Percentiles rank a stretch among this genome's conserved stretches.
These are phyloP conservation scores for Rhodomyrtus tomentosa DNA, from an alignment of 345 rosid species.

Conservation along the genomic window DNA sequence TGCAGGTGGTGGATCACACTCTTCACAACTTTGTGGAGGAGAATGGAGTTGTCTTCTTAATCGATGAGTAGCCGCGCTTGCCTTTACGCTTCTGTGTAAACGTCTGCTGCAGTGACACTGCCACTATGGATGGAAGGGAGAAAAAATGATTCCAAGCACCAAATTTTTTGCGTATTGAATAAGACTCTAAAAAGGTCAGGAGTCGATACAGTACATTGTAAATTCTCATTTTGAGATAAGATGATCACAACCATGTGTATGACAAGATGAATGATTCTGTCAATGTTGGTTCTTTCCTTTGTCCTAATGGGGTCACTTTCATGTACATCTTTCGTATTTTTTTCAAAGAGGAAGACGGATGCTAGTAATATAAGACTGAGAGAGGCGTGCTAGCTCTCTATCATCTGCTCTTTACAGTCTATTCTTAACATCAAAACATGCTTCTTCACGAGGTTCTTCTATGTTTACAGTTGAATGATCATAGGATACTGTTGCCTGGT, in stretches of 20 bases:
- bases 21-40: constrained; percentile 32
- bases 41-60: constrained; percentile 34
- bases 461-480: not conserved
- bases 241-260: not conserved
- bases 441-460: not conserved
- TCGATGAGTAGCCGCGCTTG: constrained; percentile 10
- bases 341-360: not conserved
- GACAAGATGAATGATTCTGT: not conserved
- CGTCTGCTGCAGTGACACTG: not conserved
- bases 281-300: not conserved
- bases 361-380: not conserved
- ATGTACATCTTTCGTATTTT: not conserved
- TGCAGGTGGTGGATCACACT: constrained; percentile 69
- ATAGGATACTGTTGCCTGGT: not conserved
- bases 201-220: not conserved
- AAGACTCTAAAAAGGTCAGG: not conserved
- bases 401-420: not conserved
- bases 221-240: not conserved
- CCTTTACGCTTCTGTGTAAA: not conserved
- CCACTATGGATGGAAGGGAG: not conserved
- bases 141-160: not conserved
- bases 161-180: not conserved
- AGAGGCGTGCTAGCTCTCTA: not conserved
- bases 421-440: not conserved
- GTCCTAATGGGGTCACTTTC: not conserved